These are phyloP conservation scores for Ambrosia hybrid DNA, from an alignment of 140 eudicot species.

Conservation along the genomic window DNA sequence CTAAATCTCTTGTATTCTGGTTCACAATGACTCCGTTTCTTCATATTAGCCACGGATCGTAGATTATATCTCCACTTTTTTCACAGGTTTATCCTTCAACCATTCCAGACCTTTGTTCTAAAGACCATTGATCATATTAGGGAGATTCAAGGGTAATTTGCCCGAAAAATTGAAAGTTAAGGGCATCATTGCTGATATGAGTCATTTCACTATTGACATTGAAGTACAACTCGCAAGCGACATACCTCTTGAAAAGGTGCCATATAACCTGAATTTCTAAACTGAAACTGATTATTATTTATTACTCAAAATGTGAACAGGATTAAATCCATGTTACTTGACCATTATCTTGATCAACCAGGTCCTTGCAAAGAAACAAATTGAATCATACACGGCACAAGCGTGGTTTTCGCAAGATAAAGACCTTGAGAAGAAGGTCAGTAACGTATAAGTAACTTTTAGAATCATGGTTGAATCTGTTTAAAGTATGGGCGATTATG, in stretches of 20 bases:
- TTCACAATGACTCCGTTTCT: background rate
- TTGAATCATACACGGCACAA: conserved; percentile 59
- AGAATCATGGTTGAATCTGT: background rate
- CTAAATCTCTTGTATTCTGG: background rate
- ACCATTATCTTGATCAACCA: too few species aligned
- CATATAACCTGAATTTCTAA: background rate
- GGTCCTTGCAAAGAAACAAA: conserved; percentile 64
- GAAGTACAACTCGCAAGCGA: conserved; percentile 55
- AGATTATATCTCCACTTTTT: conserved; percentile 10
- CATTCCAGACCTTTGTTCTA: conserved; percentile 73
- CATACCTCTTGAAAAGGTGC: conserved; percentile 56
- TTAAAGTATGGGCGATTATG: background rate
- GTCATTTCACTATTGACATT: conserved; percentile 49
- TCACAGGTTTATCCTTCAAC: conserved; percentile 56
- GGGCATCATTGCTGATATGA: conserved; percentile 58
- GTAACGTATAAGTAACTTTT: too few species aligned
- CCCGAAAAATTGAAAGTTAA: conserved; percentile 56
- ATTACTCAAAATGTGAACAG: too few species aligned
- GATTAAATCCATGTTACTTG: background rate
- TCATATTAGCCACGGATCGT: conserved; percentile 12
- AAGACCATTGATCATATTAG: conserved; percentile 65
- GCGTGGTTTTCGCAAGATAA: too few species aligned
- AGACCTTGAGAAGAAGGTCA: too few species aligned
- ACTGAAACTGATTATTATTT: background rate
- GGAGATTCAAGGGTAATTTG: conserved; percentile 67